These are phyloP conservation scores for Artemisia argyi DNA, from an alignment of 129 eudicot species.

Conservation along the genomic window DNA sequence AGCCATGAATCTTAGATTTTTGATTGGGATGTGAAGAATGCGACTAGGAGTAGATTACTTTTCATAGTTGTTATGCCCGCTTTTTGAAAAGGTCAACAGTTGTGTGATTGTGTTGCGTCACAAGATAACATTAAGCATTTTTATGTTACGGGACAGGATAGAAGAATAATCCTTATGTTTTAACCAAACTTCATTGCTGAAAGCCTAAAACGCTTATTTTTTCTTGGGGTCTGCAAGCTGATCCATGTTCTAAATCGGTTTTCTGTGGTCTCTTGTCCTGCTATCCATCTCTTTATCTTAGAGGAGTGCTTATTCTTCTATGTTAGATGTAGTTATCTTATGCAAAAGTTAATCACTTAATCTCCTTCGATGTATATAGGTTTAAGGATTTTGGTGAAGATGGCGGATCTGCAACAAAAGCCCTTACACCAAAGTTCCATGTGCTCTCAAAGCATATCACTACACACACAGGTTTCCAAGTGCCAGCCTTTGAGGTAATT, in stretches of 20 bases:
- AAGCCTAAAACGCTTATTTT: too few relatives aligned
- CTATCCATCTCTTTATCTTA: too few relatives aligned
- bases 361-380: constrained; percentile 28
- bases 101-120: too few relatives aligned
- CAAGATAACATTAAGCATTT: too few relatives aligned
- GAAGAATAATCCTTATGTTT: too few relatives aligned
- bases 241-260: too few relatives aligned
- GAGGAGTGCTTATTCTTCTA: too few relatives aligned
- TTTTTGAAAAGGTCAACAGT: too few relatives aligned
- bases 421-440: constrained; percentile 58
- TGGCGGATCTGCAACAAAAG: constrained; percentile 82
- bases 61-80: neutral
- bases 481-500: constrained; percentile 67
- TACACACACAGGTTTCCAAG: constrained; percentile 63
- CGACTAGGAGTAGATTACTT: neutral
- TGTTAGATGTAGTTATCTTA: constrained; percentile 3
- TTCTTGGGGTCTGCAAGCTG: too few relatives aligned
- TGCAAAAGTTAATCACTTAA: neutral
- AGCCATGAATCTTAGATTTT: neutral
- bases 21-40: neutral
- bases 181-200: too few relatives aligned
- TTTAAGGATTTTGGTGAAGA: constrained; percentile 74
- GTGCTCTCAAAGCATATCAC: constrained; percentile 64
- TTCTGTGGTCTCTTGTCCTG: too few relatives aligned
- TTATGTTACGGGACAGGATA: too few relatives aligned